Conservation (phyloP, 106 monocot species). For the Dendrobium chrysotoxum region DNA sequence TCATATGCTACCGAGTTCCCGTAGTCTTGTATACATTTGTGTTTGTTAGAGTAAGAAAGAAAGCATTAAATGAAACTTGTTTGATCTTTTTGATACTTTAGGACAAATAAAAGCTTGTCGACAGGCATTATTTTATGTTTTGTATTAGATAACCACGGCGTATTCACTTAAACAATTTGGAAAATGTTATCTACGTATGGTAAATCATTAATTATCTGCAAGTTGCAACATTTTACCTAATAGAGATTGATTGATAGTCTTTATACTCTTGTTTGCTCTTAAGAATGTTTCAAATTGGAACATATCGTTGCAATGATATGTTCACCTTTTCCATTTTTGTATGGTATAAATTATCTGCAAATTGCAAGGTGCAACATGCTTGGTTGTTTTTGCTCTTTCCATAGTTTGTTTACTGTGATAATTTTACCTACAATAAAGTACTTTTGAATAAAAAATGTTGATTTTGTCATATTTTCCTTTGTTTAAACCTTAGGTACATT, state of each 20-base stretch:
- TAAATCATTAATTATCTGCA: too few species aligned
- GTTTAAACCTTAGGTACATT: conserved; percentile 61
- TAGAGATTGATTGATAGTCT: too few species aligned
- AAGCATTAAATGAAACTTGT: not conserved
- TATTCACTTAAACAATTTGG: not conserved
- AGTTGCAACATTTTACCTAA: too few species aligned
- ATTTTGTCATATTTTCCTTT: not conserved
- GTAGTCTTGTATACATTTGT: not conserved
- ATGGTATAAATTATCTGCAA: too few species aligned
- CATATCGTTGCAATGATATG: too few species aligned
- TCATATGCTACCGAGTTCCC: not conserved
- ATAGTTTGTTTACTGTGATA: not conserved
- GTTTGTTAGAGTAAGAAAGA: not conserved
- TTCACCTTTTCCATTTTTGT: too few species aligned
- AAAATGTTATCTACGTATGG: too few species aligned
- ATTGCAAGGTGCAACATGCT: not conserved
- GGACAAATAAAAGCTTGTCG: not conserved
- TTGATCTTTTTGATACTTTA: not conserved
- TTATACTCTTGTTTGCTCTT: too few species aligned
- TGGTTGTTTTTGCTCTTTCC: not conserved
- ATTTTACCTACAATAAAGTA: not conserved
- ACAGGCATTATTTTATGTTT: not conserved
- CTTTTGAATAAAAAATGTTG: not conserved
- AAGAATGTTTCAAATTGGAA: too few species aligned
- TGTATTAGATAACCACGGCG: not conserved